Base-by-base conservation (phyloP, 495 filamentous ascomycete genomes). In the Friedmanniomyces endolithicus region DNA sequence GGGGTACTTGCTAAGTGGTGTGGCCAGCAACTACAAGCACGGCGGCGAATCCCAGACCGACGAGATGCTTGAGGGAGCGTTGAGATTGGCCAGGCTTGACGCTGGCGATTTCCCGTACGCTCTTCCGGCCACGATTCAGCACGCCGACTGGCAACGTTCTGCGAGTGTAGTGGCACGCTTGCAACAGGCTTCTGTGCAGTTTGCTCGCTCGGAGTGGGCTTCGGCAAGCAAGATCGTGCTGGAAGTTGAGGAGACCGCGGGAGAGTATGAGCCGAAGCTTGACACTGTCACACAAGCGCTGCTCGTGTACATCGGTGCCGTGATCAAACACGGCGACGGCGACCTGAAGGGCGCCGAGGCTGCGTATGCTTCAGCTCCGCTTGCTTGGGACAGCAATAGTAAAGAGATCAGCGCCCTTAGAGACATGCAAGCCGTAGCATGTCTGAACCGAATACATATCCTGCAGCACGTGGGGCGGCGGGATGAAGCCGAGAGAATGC, bases 391-490 rank as follows among this genome's bases (percentile, higher is more conserved):
- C 63, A 55, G 68, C 63, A 68, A 58, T 58, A 68, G 44, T 69
- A 67, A 48, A 72, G 43, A 50, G 12, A 37, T 58, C n/a, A 71
- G 77, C 50, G 76, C 82, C 34, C 71, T 81, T n/a, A 75, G 78
- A 2, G 87, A 95, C 57, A 71, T 94, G 19, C 72, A 81, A 9
- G 78, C 94, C 47, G 77, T 97, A 11, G 85, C 88, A 4, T 72
- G 81, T 4, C 77, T 99, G 55, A 97, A 94, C 68, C 76, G 77
- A 22, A 69, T 95, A 24, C 83, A 89, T 65, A 92, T 97, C 52
- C 72, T 95, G 58, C 86, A 88, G 44, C 71, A 82, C 35, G 77
- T 78, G 8, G 56, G 66, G 0, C 77, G 83, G 24, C 71, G 71
- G 47, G 54, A 80, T 35, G 63, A 70, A 4, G 65, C 78, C 11